Conservation (phyloP, 352 stramenopile species). For the Thraustochytrium striatum region DNA sequence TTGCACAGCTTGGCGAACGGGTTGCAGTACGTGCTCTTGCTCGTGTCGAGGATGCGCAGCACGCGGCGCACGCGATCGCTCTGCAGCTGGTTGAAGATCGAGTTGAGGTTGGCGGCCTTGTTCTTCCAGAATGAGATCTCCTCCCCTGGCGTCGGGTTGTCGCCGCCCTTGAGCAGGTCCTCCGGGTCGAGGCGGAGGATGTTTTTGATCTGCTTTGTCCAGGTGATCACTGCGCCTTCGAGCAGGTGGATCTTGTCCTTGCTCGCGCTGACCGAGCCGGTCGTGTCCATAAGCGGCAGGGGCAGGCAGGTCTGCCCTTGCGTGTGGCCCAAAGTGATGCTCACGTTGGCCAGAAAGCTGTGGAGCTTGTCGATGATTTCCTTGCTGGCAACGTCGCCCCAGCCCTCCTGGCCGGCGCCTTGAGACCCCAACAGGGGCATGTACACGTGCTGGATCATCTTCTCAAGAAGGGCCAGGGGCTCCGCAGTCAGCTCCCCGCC, state of each 20-base stretch:
- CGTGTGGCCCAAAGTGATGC: constrained; percentile 91
- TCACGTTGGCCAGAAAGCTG: constrained; percentile 88
- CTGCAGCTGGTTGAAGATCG: constrained; percentile 87
- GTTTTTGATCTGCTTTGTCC: constrained; percentile 98
- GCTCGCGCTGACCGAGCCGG: constrained; percentile 55
- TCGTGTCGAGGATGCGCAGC: constrained; percentile 84
- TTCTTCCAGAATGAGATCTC: constrained; percentile 97
- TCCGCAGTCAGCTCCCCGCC: constrained; percentile 76
- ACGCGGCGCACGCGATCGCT: constrained; percentile 89
- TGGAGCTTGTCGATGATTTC: constrained; percentile 96
- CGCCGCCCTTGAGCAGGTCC: constrained; percentile 86
- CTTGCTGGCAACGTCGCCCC: constrained; percentile 90
- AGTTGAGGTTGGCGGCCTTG: constrained; percentile 90
- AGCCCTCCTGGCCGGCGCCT: constrained; percentile 84
- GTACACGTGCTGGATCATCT: constrained; percentile 87
- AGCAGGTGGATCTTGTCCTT: constrained; percentile 92
- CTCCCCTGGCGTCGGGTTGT: constrained; percentile 91
- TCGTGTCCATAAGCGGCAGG: constrained; percentile 80
- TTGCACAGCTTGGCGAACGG: constrained; percentile 94
- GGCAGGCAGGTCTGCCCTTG: constrained; percentile 94
- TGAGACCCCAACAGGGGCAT: constrained; percentile 87
- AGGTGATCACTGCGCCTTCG: constrained; percentile 94
- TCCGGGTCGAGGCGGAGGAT: constrained; percentile 96
- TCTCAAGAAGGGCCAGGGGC: constrained; percentile 90
- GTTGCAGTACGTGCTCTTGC: constrained; percentile 92